Base-by-base conservation (phyloP, 257 asterid species). In the Striga asiatica region DNA sequence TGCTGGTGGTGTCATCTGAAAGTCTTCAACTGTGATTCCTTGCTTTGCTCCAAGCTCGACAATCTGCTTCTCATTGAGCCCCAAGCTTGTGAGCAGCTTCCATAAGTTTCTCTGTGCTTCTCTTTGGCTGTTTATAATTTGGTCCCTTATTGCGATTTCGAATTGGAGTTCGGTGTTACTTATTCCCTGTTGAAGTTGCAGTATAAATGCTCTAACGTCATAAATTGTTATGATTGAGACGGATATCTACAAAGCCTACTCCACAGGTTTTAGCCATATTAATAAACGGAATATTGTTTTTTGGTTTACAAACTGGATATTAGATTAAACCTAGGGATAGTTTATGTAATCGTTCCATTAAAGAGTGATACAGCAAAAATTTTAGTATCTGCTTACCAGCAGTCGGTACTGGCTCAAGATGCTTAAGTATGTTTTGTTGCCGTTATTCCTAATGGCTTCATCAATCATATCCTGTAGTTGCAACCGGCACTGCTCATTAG, bases 71-170 rank as follows among this genome's bases (percentile, higher is more conserved):
- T 86, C 96, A 52, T 82, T 79, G 31, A 86, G 82, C 58, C 96
- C 98, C 62, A 81, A 67, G 80, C 94, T 81, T 53, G 61, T 61
- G 38, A 89, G 76, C 71, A 89, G 73, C 68, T 72, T 76, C 96
- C 95, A 89, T 10, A 83, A 72, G 34, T 78, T 86, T 68, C 73
- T 78, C 38, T 79, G 83, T 38, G 93, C 81, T 81, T 83, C 98
- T 72, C 82, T 78, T 74, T 89, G 96, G 77, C 67, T 81, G 79
- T 71, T 52, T 52, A 89, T 86, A 34, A 86, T 71, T 75, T 89
- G 96, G 71, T 89, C 98, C 74, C 98, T 83, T 81, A 83, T 73
- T 51, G 96, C 98, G 72, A 89, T 80, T 81, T 89, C 94, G 49
- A 89, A 82, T 75, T 89, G 98, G 61, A 89, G 96, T 61, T 89